Evolutionary conservation across 2,329 filamentous ascomycete genomes (phyloP), one percentile per base, ranked within the genome.

Genomic region (Myriangium duriaei): DNA sequence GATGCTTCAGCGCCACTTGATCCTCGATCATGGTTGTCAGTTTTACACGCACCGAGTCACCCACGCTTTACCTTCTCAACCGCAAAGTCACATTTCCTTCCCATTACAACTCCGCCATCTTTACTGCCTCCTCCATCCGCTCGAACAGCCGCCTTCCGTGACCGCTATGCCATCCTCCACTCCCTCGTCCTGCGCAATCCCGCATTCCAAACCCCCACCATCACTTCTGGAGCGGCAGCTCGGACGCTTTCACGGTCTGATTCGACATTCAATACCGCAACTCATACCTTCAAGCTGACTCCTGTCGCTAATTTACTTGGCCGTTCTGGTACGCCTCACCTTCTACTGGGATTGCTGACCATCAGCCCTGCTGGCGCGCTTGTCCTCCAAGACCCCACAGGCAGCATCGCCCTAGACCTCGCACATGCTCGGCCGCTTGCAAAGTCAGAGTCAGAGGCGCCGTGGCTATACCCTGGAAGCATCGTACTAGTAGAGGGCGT

Each of bases 401-500:
- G 88, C 12, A 88, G 82, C 37, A 93, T 98, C 49, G 70, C 75
- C 2, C 67, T 98, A 1, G 86, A 96, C 48, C 62, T 96, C 9
- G 72, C 76, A 13, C 81, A 88, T 51, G 84, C 88, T 0, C 76
- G 78, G 14, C 76, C 81, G 11, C 79, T 95, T 39, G 87, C 87
- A 0, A 53, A 49, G n/a, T 36, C 49, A 13, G 78, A 85, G 43
- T 79, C 88, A 52, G 85, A 83, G 15, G 80, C 83, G 3, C 36
- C 36, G 3, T 98, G 86, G 81, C 95, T 95, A 53, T 77, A 80
- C 4, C 87, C 91, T 0, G 92, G 92, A 3, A 96, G 96, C 86
- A 82, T 98, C 33, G 82, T 96, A 3, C 70, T 98, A 0, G 76
- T 95, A 0, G 91, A 98, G 51, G 91, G 91, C 5, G 77, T 88